Evolutionary conservation across 192 early-diverging fungal genomes (phyloP).

Genomic region (Coemansia sp.): DNA sequence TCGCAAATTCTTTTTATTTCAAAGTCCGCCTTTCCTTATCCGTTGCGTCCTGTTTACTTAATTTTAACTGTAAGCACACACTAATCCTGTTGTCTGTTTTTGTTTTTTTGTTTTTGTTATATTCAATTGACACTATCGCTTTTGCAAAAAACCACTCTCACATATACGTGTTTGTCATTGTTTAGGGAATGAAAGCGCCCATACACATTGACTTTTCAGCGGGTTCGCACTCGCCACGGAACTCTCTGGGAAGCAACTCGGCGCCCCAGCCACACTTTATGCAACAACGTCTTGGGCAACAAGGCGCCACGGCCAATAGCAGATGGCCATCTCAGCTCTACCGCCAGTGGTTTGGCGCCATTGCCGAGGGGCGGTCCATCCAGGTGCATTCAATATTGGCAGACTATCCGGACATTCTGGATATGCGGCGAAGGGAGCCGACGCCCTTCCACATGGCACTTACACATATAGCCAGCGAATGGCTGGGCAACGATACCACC

Average conservation of each 20-base stretch:
- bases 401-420: slow-evolving; percentile 48
- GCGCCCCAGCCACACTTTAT: slow-evolving; percentile 28
- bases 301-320: slow-evolving; percentile 1
- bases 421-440: slow-evolving; percentile 53
- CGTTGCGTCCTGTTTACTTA: no score
- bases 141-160: no score
- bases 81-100: no score
- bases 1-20: background rate
- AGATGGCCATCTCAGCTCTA: slow-evolving; percentile 42
- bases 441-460: slow-evolving; percentile 57
- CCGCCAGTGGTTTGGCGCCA: slow-evolving; percentile 58
- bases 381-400: slow-evolving; percentile 55
- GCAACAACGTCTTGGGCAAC: slow-evolving; percentile 6
- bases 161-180: background rate
- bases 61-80: background rate
- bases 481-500: slow-evolving; percentile 57
- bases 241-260: slow-evolving; percentile 7
- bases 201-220: slow-evolving; percentile 54
- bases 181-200: slow-evolving; percentile 55
- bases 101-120: background rate
- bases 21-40: no score
- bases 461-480: slow-evolving; percentile 50
- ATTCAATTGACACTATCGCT: background rate
- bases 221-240: slow-evolving; percentile 24
- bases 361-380: slow-evolving; percentile 55